Percentiles rank a stretch among this genome's conserved stretches.
These are phyloP conservation scores for Crucihimalaya himalaica DNA, from an alignment of 345 rosid genomes.

Conservation along the genomic window DNA sequence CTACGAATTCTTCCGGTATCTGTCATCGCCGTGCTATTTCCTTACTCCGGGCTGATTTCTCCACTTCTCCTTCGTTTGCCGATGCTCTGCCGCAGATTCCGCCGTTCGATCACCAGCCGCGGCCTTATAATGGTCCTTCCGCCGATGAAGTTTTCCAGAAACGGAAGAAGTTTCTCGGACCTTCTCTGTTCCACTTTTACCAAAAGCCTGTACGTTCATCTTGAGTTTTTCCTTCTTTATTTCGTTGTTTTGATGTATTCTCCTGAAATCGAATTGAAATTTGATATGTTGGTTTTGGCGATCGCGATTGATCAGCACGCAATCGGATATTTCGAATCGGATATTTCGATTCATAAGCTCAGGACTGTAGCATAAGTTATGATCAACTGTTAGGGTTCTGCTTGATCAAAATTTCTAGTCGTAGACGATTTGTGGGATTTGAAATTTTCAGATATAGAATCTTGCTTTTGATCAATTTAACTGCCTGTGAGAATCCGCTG, in stretches of 20 bases:
- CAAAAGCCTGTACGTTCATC: slow-evolving; percentile 71
- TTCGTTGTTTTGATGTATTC: neutral
- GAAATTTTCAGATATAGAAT: neutral
- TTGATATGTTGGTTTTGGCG: neutral
- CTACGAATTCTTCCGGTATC: slow-evolving; percentile 26
- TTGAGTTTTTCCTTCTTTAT: neutral
- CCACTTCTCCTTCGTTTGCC: slow-evolving; percentile 34
- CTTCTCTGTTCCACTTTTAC: slow-evolving; percentile 85
- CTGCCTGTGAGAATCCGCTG: neutral
- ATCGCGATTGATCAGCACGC: neutral
- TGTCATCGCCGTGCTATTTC: neutral
- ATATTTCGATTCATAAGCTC: neutral
- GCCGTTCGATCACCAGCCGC: slow-evolving; percentile 66
- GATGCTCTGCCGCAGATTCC: slow-evolving; percentile 63
- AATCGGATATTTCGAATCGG: neutral
- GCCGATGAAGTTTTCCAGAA: slow-evolving; percentile 71
- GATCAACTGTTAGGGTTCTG: neutral
- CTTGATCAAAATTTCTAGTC: neutral
- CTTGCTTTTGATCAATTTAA: neutral
- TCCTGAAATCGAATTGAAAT: neutral
- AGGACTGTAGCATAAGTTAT: neutral
- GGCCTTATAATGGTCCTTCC: slow-evolving; percentile 68
- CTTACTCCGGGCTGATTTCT: slow-evolving; percentile 33
- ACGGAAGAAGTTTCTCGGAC: slow-evolving; percentile 81
- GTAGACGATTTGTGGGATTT: neutral